A percentile compares a stretch with the other conserved stretches of the same genome.
These are phyloP conservation scores for Aureobasidium sp. DNA, from an alignment of 2,329 filamentous ascomycete species.

Conservation along the genomic window DNA sequence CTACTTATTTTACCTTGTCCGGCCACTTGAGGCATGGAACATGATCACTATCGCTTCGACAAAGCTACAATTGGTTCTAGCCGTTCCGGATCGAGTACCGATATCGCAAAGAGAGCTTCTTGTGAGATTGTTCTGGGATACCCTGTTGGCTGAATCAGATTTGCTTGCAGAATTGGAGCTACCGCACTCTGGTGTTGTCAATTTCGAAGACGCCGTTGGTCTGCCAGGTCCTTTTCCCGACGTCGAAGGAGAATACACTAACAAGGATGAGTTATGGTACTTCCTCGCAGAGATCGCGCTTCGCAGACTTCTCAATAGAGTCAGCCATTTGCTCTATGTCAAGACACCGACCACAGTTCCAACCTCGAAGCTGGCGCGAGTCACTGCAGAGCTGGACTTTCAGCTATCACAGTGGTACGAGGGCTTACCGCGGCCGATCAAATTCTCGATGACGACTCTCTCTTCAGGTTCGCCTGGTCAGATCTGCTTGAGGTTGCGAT, in stretches of 20 bases:
- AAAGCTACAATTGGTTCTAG: constrained; percentile 70
- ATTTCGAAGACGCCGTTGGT: constrained; percentile 72
- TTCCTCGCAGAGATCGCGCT: constrained; percentile 77
- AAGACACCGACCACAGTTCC: constrained; percentile 40
- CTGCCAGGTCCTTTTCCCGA: constrained; percentile 69
- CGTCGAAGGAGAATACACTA: constrained; percentile 56
- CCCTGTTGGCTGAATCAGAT: constrained; percentile 70
- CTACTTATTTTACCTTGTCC: constrained; percentile 74
- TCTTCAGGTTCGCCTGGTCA: constrained; percentile 66
- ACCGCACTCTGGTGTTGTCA: constrained; percentile 73
- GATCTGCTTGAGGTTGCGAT: constrained; percentile 68
- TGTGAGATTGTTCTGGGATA: constrained; percentile 78
- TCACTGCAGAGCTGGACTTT: constrained; percentile 73
- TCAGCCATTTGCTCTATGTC: constrained; percentile 23
- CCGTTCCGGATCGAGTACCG: constrained; percentile 62
- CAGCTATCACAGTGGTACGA: constrained; percentile 83
- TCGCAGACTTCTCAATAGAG: constrained; percentile 52
- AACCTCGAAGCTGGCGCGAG: constrained; percentile 64
- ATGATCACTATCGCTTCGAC: constrained; percentile 71
- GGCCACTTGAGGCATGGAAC: constrained; percentile 76
- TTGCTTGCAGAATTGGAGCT: constrained; percentile 71
- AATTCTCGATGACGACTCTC: constrained; percentile 64
- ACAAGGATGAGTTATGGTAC: constrained; percentile 75
- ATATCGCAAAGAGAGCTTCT: constrained; percentile 62
- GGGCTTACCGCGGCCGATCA: constrained; percentile 62